Conservation (phyloP, 1,284 basidiomycete genomes). For the Mycocalia duriaeana region DNA sequence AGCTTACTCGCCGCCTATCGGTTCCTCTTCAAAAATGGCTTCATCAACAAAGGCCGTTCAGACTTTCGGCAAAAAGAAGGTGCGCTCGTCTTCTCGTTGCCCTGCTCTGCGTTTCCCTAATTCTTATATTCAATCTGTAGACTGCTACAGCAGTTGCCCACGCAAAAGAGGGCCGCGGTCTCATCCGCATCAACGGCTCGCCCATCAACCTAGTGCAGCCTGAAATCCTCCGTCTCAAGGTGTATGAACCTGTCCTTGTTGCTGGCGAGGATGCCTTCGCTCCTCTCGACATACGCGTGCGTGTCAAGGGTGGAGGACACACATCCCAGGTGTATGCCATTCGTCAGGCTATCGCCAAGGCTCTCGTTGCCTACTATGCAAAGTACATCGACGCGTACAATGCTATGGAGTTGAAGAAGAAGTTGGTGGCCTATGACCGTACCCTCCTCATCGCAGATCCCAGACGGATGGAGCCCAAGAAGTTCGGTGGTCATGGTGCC, state of each 20-base stretch:
- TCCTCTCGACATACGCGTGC: conserved; percentile 92
- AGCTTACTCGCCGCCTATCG: conserved; percentile 11
- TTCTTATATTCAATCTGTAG: conserved; percentile 36
- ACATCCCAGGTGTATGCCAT: conserved; percentile 99
- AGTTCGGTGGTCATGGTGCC: conserved; percentile 95
- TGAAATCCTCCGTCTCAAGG: conserved; percentile 95
- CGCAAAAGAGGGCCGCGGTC: conserved; percentile 94
- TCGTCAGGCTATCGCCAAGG: conserved; percentile 98
- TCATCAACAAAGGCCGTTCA: conserved; percentile 85
- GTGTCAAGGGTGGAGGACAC: conserved; percentile 99
- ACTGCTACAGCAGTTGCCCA: conserved; percentile 96
- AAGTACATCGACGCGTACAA: conserved; percentile 99
- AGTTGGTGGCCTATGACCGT: conserved; percentile 91
- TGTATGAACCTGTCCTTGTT: conserved; percentile 94
- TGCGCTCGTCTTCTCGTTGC: conserved; percentile 27
- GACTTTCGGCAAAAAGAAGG: conserved; percentile 99
- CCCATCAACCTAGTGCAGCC: conserved; percentile 94
- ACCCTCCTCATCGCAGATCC: conserved; percentile 96
- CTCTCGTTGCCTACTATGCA: conserved; percentile 96
- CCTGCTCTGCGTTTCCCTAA: conserved; percentile 6
- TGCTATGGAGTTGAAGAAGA: conserved; percentile 95
- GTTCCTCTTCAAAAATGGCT: conserved; percentile 54
- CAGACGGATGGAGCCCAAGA: conserved; percentile 99
- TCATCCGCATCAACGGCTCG: conserved; percentile 95
- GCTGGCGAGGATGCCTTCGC: conserved; percentile 83